phyloP scores from a whole-genome alignment of 805 yeast genomes.

The Wickerhamiella brachini region DNA sequence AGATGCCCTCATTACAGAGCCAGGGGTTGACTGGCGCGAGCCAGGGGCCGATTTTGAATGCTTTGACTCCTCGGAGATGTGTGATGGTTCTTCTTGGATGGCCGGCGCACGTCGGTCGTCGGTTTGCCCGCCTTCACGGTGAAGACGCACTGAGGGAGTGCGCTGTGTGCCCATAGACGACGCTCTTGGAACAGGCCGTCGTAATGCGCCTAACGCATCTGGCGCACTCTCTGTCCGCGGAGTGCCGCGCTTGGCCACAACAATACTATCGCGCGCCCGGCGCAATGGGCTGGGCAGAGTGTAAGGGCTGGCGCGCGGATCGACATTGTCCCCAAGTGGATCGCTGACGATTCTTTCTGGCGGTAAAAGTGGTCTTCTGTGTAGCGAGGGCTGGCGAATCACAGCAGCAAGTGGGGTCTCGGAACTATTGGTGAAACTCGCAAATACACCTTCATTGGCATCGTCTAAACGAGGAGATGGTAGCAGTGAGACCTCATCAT shows the following conservation, averaged over 20 bases:
- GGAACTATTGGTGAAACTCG: constrained; percentile 1
- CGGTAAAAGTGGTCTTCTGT: constrained; percentile 1
- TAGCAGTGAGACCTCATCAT: constrained; percentile 5
- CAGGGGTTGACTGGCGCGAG: constrained; percentile 1
- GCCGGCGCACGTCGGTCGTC: constrained; percentile 2
- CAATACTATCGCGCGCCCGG: constrained; percentile 1
- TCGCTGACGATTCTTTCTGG: constrained; percentile 1
- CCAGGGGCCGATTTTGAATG: neutral
- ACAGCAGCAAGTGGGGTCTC: neutral
- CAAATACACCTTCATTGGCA: constrained; percentile 4
- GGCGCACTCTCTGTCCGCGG: constrained; percentile 1
- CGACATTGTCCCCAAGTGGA: neutral
- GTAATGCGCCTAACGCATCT: neutral
- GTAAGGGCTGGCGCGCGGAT: neutral
- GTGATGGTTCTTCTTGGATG: neutral
- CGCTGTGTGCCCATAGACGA: neutral
- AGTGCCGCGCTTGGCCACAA: constrained; percentile 6
- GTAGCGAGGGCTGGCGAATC: constrained; percentile 3
- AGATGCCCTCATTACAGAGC: no score
- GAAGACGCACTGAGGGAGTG: neutral
- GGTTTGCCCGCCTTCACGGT: neutral
- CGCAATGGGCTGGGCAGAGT: neutral
- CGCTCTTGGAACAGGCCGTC: neutral
- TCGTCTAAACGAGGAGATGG: constrained; percentile 7
- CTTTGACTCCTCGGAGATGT: neutral